Conservation (phyloP, 257 asterid species). For the Ehretia macrophylla region DNA sequence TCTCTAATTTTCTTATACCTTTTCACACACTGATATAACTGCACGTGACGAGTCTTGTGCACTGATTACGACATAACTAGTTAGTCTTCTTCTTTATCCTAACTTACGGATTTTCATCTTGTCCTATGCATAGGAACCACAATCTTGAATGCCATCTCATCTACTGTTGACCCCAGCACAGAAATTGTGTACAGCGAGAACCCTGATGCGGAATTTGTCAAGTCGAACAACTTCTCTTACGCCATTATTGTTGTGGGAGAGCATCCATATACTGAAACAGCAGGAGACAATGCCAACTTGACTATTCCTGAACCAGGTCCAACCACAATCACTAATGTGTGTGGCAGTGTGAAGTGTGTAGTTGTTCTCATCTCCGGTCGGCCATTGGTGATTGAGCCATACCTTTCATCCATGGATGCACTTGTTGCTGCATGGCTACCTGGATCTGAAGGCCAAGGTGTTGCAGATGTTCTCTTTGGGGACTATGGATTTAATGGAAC, state of each 20-base stretch:
- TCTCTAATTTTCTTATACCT: no score
- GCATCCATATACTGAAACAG: constrained; percentile 38
- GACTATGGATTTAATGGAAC: constrained; percentile 51
- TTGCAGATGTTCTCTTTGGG: constrained; percentile 54
- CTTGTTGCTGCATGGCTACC: constrained; percentile 74
- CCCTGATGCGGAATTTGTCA: constrained; percentile 20
- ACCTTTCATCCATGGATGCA: constrained; percentile 35
- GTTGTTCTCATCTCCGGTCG: constrained; percentile 51
- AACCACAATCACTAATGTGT: constrained; percentile 28
- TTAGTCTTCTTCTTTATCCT: not conserved
- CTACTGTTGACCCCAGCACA: constrained; percentile 27
- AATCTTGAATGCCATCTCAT: constrained; percentile 28
- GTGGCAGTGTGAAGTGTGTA: constrained; percentile 40
- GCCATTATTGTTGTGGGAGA: constrained; percentile 59
- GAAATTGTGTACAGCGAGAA: constrained; percentile 25
- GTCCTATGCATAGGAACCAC: constrained; percentile 22
- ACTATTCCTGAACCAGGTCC: constrained; percentile 36
- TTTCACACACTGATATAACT: no score
- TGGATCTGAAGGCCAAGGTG: constrained; percentile 56
- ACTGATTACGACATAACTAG: no score
- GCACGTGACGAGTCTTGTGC: no score
- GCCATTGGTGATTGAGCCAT: constrained; percentile 42
- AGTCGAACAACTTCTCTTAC: constrained; percentile 31
- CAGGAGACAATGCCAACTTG: constrained; percentile 35
- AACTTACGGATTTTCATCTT: not conserved